phyloP scores from a whole-genome alignment of 352 stramenopile genomes.

The Phytophthora sp. region DNA sequence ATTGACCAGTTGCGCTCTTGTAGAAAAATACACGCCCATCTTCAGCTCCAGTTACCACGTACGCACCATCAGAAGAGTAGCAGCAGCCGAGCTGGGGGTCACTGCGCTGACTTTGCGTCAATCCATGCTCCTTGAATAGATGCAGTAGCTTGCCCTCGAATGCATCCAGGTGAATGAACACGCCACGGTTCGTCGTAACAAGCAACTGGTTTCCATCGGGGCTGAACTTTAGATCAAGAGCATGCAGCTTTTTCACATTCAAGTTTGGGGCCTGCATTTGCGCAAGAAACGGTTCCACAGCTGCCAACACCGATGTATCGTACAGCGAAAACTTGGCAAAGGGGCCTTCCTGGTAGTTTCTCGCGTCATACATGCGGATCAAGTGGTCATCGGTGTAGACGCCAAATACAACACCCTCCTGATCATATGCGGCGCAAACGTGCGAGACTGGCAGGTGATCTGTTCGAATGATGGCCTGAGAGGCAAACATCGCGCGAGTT shows the following conservation, averaged over 20 bases:
- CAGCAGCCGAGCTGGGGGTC: conserved; percentile 60
- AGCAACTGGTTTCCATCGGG: conserved; percentile 86
- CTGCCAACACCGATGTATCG: conserved; percentile 66
- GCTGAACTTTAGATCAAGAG: conserved; percentile 84
- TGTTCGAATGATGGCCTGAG: conserved; percentile 64
- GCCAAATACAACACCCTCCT: conserved; percentile 84
- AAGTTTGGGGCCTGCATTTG: conserved; percentile 56
- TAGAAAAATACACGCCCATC: conserved; percentile 83
- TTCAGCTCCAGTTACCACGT: conserved; percentile 72
- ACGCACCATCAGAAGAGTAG: conserved; percentile 81
- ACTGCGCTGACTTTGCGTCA: conserved; percentile 30
- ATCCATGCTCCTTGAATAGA: conserved; percentile 65
- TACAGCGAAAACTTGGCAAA: conserved; percentile 91
- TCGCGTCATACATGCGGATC: conserved; percentile 90
- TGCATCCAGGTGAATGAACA: conserved; percentile 85
- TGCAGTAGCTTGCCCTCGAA: conserved; percentile 86
- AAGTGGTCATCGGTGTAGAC: conserved; percentile 88
- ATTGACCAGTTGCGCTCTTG: conserved; percentile 58
- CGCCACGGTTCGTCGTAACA: conserved; percentile 79
- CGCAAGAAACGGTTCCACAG: conserved; percentile 69
- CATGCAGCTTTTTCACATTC: conserved; percentile 69
- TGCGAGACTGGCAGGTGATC: conserved; percentile 69
- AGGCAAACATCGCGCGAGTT: not conserved
- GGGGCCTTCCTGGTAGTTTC: conserved; percentile 87
- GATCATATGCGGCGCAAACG: conserved; percentile 81